Evolutionary conservation across 805 yeast genomes (phyloP).

Genomic region (Middelhovenomyces tepae): DNA sequence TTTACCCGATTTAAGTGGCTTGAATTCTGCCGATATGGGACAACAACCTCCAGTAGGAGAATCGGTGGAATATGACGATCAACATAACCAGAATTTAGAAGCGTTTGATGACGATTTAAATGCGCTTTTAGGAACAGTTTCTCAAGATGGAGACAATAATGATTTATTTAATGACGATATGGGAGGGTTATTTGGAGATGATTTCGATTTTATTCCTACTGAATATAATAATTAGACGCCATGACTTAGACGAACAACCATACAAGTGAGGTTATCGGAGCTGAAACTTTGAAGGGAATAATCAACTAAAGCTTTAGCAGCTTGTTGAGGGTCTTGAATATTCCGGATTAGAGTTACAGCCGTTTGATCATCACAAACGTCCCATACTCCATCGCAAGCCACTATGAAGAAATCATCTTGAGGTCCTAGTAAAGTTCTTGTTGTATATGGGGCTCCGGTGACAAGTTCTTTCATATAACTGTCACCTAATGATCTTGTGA

Average conservation of each 20-base stretch:
- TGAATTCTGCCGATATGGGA: no score
- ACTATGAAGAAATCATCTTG: constrained; percentile 73
- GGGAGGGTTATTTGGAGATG: constrained; percentile 23
- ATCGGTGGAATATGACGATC: no score
- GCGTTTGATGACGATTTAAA: constrained; percentile 13
- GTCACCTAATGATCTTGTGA: constrained; percentile 89
- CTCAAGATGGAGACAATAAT: constrained; percentile 2
- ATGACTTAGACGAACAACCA: constrained; percentile 61
- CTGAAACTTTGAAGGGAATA: constrained; percentile 71
- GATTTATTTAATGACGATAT: constrained; percentile 15
- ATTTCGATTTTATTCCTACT: constrained; percentile 19
- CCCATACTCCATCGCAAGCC: constrained; percentile 98
- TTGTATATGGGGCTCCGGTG: constrained; percentile 85
- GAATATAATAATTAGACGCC: not conserved
- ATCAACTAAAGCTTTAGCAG: constrained; percentile 58
- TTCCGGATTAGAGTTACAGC: constrained; percentile 67
- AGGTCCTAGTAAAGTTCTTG: constrained; percentile 63
- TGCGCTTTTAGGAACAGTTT: constrained; percentile 11
- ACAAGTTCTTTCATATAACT: constrained; percentile 85
- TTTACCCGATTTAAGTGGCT: no score
- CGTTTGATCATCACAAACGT: constrained; percentile 73
- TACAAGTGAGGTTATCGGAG: constrained; percentile 87
- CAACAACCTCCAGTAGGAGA: no score
- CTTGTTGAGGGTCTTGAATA: constrained; percentile 49
- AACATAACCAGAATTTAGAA: no score